phyloP scores from a whole-genome alignment of 345 rosid species.

The Hypericum perforatum region DNA sequence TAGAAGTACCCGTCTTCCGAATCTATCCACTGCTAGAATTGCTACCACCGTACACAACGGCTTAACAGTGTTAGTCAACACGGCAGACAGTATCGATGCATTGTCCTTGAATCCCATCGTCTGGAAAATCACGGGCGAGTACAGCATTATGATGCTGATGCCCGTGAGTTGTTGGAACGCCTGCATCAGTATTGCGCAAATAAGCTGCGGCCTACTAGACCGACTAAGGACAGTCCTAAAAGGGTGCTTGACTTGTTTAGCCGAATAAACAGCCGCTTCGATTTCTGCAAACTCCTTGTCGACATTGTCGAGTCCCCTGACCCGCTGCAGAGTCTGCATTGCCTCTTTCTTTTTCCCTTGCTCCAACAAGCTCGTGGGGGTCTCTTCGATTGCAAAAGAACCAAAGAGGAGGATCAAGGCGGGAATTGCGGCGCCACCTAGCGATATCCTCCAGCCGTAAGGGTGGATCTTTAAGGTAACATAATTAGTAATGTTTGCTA shows the following conservation, averaged over 20 bases:
- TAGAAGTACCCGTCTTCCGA: constrained; percentile 35
- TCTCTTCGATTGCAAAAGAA: constrained; percentile 48
- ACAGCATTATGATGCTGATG: constrained; percentile 41
- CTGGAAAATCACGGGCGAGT: constrained; percentile 45
- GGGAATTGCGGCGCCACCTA: constrained; percentile 56
- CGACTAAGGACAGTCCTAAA: constrained; percentile 28
- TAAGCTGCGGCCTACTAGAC: constrained; percentile 36
- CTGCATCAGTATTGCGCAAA: constrained; percentile 39
- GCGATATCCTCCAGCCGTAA: constrained; percentile 57
- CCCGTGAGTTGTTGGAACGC: constrained; percentile 72
- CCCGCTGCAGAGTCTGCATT: constrained; percentile 24
- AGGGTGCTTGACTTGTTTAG: constrained; percentile 34
- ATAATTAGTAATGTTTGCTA: constrained; percentile 19
- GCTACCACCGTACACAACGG: constrained; percentile 25
- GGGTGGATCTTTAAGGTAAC: constrained; percentile 15
- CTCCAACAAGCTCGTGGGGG: constrained; percentile 59
- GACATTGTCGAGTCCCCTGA: constrained; percentile 47
- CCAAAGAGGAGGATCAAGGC: constrained; percentile 47
- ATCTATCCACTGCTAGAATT: constrained; percentile 22
- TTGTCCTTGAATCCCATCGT: constrained; percentile 37
- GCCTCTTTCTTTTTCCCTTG: constrained; percentile 39
- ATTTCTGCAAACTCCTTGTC: constrained; percentile 39
- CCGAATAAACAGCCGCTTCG: constrained; percentile 29
- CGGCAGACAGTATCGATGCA: constrained; percentile 40
- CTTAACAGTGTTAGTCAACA: constrained; percentile 29